Conservation (phyloP, 352 stramenopile species). For the Thalassiosira pacifica region DNA sequence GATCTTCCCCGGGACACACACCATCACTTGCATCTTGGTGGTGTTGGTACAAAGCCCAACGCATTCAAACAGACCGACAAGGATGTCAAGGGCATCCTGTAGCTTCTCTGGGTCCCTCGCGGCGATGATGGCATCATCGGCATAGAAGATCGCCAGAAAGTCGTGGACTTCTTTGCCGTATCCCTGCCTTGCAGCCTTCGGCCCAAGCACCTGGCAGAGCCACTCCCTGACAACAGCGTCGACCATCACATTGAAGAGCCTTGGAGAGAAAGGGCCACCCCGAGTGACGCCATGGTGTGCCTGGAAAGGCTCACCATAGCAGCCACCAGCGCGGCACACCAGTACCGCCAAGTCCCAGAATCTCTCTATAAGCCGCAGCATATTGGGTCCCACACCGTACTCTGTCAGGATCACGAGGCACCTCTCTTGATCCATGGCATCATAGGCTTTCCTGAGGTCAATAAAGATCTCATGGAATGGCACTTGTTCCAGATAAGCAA, state of each 20-base stretch:
- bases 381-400: constrained; percentile 11
- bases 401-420: neutral
- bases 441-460: neutral
- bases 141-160: constrained; percentile 9
- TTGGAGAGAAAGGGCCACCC: constrained; percentile 19
- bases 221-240: constrained; percentile 20
- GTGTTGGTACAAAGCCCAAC: constrained; percentile 21
- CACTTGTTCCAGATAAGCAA: neutral
- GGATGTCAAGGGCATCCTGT: neutral
- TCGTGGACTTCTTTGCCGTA: neutral
- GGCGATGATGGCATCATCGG: neutral
- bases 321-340: neutral
- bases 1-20: constrained; percentile 25
- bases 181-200: neutral
- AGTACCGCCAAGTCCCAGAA: neutral
- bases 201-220: neutral
- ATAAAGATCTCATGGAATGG: neutral
- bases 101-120: neutral
- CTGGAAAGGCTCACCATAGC: constrained; percentile 9
- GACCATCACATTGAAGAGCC: constrained; percentile 35
- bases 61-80: constrained; percentile 11
- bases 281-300: constrained; percentile 10
- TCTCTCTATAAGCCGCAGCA: neutral
- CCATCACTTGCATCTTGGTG: constrained; percentile 34
- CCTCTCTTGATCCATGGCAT: neutral